Conservation (phyloP, 73 alveolate species). For the Diophrys appendiculata region DNA sequence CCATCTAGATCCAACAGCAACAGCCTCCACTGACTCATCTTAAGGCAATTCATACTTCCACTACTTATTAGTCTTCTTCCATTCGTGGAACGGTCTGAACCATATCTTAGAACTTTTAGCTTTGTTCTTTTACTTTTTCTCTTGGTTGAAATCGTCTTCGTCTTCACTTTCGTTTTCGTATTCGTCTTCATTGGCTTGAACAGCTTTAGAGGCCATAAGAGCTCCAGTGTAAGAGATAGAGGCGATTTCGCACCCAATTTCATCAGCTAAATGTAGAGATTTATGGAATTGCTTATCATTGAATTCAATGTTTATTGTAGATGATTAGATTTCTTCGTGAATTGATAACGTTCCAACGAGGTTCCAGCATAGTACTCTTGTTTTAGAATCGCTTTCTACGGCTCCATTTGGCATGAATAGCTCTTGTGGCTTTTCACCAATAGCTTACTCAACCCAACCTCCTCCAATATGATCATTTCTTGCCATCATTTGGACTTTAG, state of each 20-base stretch:
- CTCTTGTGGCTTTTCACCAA: conserved; percentile 45
- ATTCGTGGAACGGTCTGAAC: too few species aligned
- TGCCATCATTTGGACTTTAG: too few species aligned
- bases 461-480: conserved; percentile 1
- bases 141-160: too few species aligned
- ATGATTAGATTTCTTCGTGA: conserved; percentile 26
- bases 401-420: conserved; percentile 31
- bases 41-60: conserved; percentile 47
- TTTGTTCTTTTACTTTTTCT: too few species aligned
- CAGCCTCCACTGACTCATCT: conserved; percentile 52
- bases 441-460: conserved; percentile 30
- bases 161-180: conserved; percentile 55
- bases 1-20: conserved; percentile 47
- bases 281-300: conserved; percentile 44
- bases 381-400: conserved; percentile 21
- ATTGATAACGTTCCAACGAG: conserved; percentile 30
- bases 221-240: conserved; percentile 41
- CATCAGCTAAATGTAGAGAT: conserved; percentile 45
- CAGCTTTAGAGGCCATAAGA: conserved; percentile 51
- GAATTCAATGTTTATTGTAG: conserved; percentile 57
- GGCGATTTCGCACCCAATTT: conserved; percentile 37
- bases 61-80: conserved; percentile 23
- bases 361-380: conserved; percentile 50
- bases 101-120: too few species aligned
- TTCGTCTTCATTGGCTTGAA: conserved; percentile 36